Percentiles rank a stretch among this genome's conserved stretches.
Conservation (phyloP, 2,329 filamentous ascomycete genomes). For the Microdochium paspali region DNA sequence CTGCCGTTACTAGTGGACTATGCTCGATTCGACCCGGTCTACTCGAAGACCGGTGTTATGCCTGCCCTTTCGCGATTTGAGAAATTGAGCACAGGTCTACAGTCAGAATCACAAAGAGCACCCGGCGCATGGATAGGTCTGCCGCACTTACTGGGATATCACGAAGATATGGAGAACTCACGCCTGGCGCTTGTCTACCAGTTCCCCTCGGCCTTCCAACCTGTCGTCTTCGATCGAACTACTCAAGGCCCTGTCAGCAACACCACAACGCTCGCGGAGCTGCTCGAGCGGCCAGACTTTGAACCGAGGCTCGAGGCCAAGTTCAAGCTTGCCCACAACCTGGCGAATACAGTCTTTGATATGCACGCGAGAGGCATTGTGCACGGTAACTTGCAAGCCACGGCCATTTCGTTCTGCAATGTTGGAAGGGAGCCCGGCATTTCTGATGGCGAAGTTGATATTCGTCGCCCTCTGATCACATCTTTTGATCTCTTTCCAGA, state of each 20-base stretch:
- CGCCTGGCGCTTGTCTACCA: constrained; percentile 69
- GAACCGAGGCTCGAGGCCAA: constrained; percentile 66
- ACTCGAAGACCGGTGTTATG: constrained; percentile 51
- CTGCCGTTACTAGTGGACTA: constrained; percentile 62
- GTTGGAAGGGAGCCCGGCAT: constrained; percentile 29
- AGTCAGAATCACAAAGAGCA: constrained; percentile 39
- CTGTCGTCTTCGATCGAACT: constrained; percentile 41
- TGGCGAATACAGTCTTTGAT: constrained; percentile 64
- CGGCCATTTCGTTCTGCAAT: constrained; percentile 58
- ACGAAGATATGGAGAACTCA: constrained; percentile 62
- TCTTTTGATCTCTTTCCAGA: constrained; percentile 66
- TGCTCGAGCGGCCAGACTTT: constrained; percentile 40
- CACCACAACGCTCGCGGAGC: constrained; percentile 42
- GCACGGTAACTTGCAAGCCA: constrained; percentile 61
- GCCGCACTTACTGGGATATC: constrained; percentile 57
- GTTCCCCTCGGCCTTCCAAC: constrained; percentile 56
- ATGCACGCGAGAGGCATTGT: constrained; percentile 60
- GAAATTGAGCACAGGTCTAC: constrained; percentile 49
- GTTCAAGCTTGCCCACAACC: constrained; percentile 64
- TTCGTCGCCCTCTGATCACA: constrained; percentile 60
- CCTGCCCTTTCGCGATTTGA: constrained; percentile 57
- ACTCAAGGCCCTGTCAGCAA: constrained; percentile 40
- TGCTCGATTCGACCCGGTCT: constrained; percentile 53
- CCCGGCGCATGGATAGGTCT: constrained; percentile 51
- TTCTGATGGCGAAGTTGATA: constrained; percentile 41